Evolutionary conservation across 257 asterid genomes (phyloP), one percentile per base, ranked within the genome.

Genomic region (Fraxinus pennsylvanica): DNA sequence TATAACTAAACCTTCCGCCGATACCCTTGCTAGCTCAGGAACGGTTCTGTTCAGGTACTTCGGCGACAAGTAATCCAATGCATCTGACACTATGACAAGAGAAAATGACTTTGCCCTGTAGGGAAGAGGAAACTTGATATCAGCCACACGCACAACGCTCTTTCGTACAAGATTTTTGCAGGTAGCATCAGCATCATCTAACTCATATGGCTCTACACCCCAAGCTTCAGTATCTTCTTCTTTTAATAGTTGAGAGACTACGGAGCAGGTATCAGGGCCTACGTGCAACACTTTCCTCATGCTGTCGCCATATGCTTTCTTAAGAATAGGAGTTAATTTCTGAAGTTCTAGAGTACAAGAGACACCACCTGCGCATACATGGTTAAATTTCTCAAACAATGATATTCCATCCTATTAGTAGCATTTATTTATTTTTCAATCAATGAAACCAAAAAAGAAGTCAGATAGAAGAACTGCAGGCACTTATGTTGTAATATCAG

Each of bases 181-280:
- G 85, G 79, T 83, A 72, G 43, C 73, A 78, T 81, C 93, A 47
- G 88, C 91, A 74, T 92, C 98, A 66, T 92, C 97, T 67, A 92
- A 74, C 77, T 92, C 98, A 74, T 91, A 92, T 19, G 97, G 97
- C 84, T 94, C 98, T 21, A 94, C 68, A n/a, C 98, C 98, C 94
- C 97, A 94, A 54, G 93, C 97, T 80, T 94, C 97, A 73, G 89
- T 86, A 39, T 90, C 96, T 61, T 90, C 93, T 81, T 94, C 94
- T 81, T 88, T 90, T 84, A 87, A 83, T 76, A 94, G 80, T 72
- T 85, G 89, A 61, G 96, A 85, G 41, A 94, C 93, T 61, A 90
- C 90, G 0, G 91, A 89, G 81, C 98, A 94, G 76, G 94, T 83
- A 47, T 94, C 98, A 14, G 97, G 96, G 36, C 97, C 98, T 29